Base-by-base conservation (phyloP, 2,329 filamentous ascomycete genomes). In the Trichophyton rubrum region DNA sequence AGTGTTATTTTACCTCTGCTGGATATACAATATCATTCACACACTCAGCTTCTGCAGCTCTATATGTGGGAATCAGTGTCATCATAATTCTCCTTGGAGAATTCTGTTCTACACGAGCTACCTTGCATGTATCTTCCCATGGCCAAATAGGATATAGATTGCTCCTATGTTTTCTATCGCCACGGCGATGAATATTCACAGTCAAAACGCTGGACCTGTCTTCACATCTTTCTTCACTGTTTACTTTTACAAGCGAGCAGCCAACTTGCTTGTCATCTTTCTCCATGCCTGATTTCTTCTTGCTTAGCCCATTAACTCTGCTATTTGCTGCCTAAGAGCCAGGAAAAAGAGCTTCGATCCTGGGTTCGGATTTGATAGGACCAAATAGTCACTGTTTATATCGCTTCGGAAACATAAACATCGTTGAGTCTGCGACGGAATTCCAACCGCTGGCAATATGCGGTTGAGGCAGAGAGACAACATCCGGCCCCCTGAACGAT, bases 401-500 rank as follows among this genome's bases (percentile, higher is more conserved):
- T 53, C 49, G 17, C 49, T 30, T 7, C 13, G 11, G 15, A 6
- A 17, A 17, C 15, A n/a, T 22, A 24, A 53, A 17, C 27, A 53
- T 7, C 17, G 22, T 13, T 33, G 27, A 30, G 15, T 33, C 11
- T 24, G 22, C 24, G 2, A 2, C 13, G 11, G 20, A 30, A 53
- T 13, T 13, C 9, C 55, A 38, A 2, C 38, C 8, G 3, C 17
- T 30, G 11, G 9, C 22, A 56, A 30, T 33, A 63, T 63, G 62
- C 49, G 59, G 20, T 45, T 63, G 15, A 58, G 62, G 13, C 41
- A 61, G 38, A 41, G 62, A 27, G 33, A 55, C 3, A 20, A 9
- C 30, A 30, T 63, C 43, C 53, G 60, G 24, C 30, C 62, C 13
- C 62, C 62, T 9, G 47, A 47, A 20, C 47, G 60, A 6, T 63